Evolutionary conservation across 208 protist genomes (phyloP).

Genomic region (Crithidia mellificae): DNA sequence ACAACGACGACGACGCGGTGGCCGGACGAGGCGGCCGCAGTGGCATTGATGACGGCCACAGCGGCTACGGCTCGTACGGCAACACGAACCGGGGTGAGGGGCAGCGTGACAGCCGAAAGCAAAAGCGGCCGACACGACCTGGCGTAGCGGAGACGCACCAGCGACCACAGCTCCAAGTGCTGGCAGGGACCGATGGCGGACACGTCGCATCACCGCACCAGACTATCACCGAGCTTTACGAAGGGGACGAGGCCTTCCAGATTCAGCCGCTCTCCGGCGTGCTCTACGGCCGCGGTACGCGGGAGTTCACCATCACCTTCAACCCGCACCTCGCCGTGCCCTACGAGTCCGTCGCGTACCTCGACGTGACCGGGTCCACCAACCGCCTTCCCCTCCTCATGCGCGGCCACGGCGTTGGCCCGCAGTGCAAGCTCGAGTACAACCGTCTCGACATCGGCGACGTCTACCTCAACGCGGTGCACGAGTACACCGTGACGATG

Average conservation of each 20-base stretch:
- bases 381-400: conserved; percentile 82
- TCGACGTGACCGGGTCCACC: conserved; percentile 78
- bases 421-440: conserved; percentile 89
- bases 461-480: conserved; percentile 92
- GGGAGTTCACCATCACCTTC: conserved; percentile 91
- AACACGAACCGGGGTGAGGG: conserved; percentile 6
- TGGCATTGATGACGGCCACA: background rate
- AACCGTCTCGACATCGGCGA: conserved; percentile 90
- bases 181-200: no score
- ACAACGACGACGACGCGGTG: no score
- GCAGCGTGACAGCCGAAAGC: background rate
- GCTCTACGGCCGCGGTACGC: conserved; percentile 71
- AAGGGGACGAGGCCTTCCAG: conserved; percentile 86
- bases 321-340: conserved; percentile 80
- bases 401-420: conserved; percentile 82
- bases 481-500: conserved; percentile 91
- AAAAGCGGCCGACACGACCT: background rate
- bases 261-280: conserved; percentile 86
- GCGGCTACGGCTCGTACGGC: background rate
- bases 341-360: conserved; percentile 75
- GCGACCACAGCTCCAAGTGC: no score
- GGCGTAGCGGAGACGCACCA: background rate
- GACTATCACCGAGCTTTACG: conserved; percentile 30
- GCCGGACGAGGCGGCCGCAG: background rate
- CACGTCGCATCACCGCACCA: no score